Evolutionary conservation across 73 alveolate genomes (phyloP), one percentile per base, ranked within the genome.

Genomic region (Halteria grandinella): DNA sequence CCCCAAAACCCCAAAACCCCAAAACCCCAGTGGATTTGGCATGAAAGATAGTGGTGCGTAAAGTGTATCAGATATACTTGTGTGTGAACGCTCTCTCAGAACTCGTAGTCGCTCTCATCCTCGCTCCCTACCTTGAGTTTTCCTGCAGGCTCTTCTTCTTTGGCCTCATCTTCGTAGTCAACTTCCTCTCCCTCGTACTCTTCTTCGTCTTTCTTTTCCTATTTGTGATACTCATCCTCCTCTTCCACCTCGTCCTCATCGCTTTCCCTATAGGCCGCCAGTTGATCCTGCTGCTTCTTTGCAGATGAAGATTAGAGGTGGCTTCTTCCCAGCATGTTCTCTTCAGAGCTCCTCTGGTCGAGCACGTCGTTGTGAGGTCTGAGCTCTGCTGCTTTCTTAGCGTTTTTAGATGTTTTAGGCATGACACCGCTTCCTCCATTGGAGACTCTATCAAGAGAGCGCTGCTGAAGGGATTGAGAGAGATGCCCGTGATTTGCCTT

Each of bases 341-440:
- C 43, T 21, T 37, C 23, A 20, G 60, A 40, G 14, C 7, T 10
- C 15, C 59, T 60, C 21, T 60, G 18, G 43, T 60, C 77, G 8
- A 18, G 48, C 7, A 53, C 23, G 23, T 53, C 11, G 11, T 53
- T 45, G 20, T 60, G 60, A 37, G n/a, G n/a, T n/a, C n/a, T n/a
- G n/a, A n/a, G n/a, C n/a, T n/a, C n/a, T n/a, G n/a, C n/a, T n/a
- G n/a, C n/a, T n/a, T n/a, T n/a, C n/a, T 60, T 59, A 1, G 43
- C 47, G 3, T 40, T 60, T 60, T 49, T 34, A 3, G 77, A 60
- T 12, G 60, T 59, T 60, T 60, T 60, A 17, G 45, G 60, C 3
- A 60, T 3, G 33, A 40, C 5, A 37, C 43, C 43, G 25, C 77
- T 60, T 17, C 28, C 11, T 24, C 43, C 28, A 41, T 37, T 60